A percentile compares a stretch with the other conserved stretches of the same genome.
Conservation (phyloP, 192 early-diverging fungal species). For the Geosiphon pyriformis region DNA sequence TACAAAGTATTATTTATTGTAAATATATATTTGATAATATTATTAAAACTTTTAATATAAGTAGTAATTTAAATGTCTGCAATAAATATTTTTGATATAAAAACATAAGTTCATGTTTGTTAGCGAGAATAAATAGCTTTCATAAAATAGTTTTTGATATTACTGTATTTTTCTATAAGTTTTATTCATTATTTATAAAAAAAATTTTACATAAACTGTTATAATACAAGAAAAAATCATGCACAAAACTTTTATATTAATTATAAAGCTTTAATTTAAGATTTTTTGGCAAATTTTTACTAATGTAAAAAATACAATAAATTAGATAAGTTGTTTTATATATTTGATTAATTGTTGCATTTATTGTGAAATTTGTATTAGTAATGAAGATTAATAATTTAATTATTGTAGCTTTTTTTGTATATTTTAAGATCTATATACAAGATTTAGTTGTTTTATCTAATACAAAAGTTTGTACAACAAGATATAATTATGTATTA, state of each 20-base stretch:
- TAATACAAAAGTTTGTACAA: not conserved
- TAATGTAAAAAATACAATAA: no score
- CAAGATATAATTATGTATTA: no score
- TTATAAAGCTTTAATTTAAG: no score
- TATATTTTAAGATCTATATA: not conserved
- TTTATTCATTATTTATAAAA: not conserved
- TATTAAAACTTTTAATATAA: not conserved
- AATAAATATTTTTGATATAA: not conserved
- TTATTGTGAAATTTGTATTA: no score
- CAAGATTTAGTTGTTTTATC: not conserved
- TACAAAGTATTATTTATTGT: not conserved
- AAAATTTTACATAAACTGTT: not conserved
- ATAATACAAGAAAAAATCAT: not conserved
- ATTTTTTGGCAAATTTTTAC: no score
- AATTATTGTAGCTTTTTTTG: no score
- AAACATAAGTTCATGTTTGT: not conserved
- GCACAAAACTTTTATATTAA: no score
- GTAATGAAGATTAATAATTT: constrained; percentile 3
- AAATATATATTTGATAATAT: not conserved
- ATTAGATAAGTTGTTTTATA: no score
- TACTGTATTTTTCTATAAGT: not conserved
- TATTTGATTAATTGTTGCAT: no score
- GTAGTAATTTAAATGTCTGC: not conserved
- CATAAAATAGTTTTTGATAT: not conserved
- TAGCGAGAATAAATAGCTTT: not conserved